phyloP scores from a whole-genome alignment of 2,329 filamentous ascomycete genomes.

The Ophiocordyceps camponoti-leonardi region DNA sequence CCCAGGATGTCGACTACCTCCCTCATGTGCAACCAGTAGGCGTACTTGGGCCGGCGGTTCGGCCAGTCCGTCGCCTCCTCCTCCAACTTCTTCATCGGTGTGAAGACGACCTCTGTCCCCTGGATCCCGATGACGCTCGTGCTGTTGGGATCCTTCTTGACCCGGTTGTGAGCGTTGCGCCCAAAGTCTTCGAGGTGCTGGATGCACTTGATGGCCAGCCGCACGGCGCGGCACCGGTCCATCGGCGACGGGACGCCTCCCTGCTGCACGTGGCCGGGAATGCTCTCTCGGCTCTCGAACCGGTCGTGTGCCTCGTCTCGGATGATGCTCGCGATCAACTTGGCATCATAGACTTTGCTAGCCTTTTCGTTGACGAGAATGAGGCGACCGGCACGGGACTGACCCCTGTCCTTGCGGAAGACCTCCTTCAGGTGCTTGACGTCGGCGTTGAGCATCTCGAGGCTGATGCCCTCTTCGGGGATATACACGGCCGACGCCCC shows the following conservation, averaged over 20 bases:
- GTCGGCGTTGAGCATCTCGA: constrained; percentile 83
- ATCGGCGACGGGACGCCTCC: constrained; percentile 85
- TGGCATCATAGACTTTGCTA: constrained; percentile 76
- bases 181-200: constrained; percentile 74
- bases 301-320: constrained; percentile 80
- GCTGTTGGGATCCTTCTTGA: constrained; percentile 57
- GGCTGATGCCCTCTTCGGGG: constrained; percentile 84
- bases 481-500: constrained; percentile 91
- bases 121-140: constrained; percentile 80
- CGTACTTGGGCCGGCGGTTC: constrained; percentile 64
- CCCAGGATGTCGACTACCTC: constrained; percentile 71
- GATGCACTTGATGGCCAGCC: constrained; percentile 86
- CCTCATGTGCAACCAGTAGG: constrained; percentile 74
- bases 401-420: constrained; percentile 72
- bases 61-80: constrained; percentile 82
- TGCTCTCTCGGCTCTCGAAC: constrained; percentile 83
- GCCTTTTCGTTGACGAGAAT: constrained; percentile 96
- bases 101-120: constrained; percentile 79
- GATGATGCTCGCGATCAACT: constrained; percentile 90
- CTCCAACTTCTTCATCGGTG: constrained; percentile 65
- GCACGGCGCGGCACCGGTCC: constrained; percentile 84
- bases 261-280: constrained; percentile 89
- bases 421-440: constrained; percentile 77
- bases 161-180: constrained; percentile 44
- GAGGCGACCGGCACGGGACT: constrained; percentile 77